These are phyloP conservation scores for Monosporascus sp. DNA, from an alignment of 2,329 filamentous ascomycete genomes.

Conservation along the genomic window DNA sequence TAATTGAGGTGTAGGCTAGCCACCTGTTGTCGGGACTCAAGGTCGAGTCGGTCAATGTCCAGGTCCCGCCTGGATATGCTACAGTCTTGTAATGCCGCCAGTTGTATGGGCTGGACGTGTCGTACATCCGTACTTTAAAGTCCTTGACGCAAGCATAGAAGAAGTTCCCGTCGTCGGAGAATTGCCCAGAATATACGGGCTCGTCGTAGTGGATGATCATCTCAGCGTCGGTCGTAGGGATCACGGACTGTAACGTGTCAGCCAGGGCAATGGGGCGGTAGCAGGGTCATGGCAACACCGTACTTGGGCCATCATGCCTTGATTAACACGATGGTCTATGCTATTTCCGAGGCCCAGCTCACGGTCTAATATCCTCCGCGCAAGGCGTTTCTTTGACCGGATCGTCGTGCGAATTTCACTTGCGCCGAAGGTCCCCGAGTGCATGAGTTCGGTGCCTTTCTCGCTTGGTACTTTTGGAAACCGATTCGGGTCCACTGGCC, in stretches of 20 bases:
- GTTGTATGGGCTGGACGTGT: slow-evolving; percentile 89
- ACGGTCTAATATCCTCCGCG: slow-evolving; percentile 69
- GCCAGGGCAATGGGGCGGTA: not conserved
- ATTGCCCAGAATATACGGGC: slow-evolving; percentile 90
- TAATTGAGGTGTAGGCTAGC: slow-evolving; percentile 86
- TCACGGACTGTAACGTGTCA: slow-evolving; percentile 52
- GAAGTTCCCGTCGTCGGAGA: slow-evolving; percentile 95
- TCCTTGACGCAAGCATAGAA: slow-evolving; percentile 92
- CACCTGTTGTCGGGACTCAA: slow-evolving; percentile 88
- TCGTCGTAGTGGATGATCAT: slow-evolving; percentile 82
- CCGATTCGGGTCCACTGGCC: slow-evolving; percentile 43
- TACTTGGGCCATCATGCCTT: slow-evolving; percentile 63
- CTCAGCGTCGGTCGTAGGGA: slow-evolving; percentile 73
- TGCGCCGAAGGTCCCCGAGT: slow-evolving; percentile 71
- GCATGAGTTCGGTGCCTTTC: slow-evolving; percentile 72
- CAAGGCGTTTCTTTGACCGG: slow-evolving; percentile 54
- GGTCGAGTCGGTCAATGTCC: slow-evolving; percentile 93
- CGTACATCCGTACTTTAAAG: slow-evolving; percentile 94
- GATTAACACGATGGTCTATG: slow-evolving; percentile 54
- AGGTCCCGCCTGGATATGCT: slow-evolving; percentile 77
- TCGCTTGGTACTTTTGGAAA: slow-evolving; percentile 85
- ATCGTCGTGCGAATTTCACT: slow-evolving; percentile 46
- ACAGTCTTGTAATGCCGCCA: slow-evolving; percentile 97
- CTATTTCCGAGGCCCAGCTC: slow-evolving; percentile 69
- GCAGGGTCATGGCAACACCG: not conserved